These are phyloP conservation scores for Erigeron canadensis DNA, from an alignment of 129 eudicot species.

Conservation along the genomic window DNA sequence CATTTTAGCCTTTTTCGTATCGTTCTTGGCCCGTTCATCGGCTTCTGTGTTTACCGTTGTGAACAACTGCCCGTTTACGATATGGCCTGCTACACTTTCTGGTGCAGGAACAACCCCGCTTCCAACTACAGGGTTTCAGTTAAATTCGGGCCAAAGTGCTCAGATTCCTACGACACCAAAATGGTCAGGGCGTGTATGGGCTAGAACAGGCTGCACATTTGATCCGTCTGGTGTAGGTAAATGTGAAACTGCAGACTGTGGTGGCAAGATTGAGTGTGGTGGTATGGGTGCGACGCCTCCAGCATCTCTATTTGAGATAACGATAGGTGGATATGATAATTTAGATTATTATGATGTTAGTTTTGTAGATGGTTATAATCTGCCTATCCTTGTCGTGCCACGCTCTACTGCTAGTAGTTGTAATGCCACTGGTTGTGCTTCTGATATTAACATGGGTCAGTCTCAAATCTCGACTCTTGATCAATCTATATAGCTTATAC, in stretches of 20 bases:
- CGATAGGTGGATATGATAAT: conserved; percentile 56
- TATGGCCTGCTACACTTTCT: conserved; percentile 91
- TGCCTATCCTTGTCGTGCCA: conserved; percentile 75
- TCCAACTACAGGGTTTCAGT: conserved; percentile 67
- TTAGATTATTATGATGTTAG: conserved; percentile 89
- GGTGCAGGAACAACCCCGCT: conserved; percentile 81
- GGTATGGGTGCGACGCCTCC: conserved; percentile 93
- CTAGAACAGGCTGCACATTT: conserved; percentile 84
- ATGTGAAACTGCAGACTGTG: conserved; percentile 87
- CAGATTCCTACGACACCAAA: conserved; percentile 49
- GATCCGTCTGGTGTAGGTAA: conserved; percentile 68
- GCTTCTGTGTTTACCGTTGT: conserved; percentile 56
- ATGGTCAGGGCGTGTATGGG: conserved; percentile 99
- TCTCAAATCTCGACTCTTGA: neutral
- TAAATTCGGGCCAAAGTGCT: conserved; percentile 65
- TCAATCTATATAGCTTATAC: neutral
- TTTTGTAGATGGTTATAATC: conserved; percentile 84
- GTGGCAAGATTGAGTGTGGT: conserved; percentile 75
- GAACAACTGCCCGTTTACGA: conserved; percentile 82
- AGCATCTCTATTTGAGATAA: conserved; percentile 86
- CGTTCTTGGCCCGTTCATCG: conserved; percentile 28
- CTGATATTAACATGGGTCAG: conserved; percentile 72
- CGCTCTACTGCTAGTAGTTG: conserved; percentile 51
- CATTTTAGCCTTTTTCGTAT: conserved; percentile 8
- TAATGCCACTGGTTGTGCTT: conserved; percentile 79